Conservation (phyloP, 2,329 filamentous ascomycete genomes). For the Calonectria montana region DNA sequence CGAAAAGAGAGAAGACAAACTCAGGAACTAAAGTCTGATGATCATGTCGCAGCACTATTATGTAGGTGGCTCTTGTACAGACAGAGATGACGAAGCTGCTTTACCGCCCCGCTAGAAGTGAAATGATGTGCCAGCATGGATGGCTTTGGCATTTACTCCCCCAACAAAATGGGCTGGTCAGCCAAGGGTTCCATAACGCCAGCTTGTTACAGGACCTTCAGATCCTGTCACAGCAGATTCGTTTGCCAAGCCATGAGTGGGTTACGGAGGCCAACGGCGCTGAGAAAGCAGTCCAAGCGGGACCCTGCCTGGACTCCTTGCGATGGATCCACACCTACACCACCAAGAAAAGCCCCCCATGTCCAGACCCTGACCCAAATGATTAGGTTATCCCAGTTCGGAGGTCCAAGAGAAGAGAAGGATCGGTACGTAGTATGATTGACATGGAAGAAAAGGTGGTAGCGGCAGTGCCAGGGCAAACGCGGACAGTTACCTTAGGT, state of each 20-base stretch:
- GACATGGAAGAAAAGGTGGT: background rate
- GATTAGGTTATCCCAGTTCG: conserved; percentile 15
- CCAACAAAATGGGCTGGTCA: background rate
- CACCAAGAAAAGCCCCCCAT: background rate
- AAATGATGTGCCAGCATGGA: conserved; percentile 15
- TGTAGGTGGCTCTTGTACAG: background rate
- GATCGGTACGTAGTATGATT: conserved; percentile 9
- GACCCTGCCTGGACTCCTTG: background rate
- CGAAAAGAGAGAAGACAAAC: background rate
- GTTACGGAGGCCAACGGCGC: background rate
- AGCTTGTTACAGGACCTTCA: background rate
- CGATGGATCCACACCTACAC: conserved; percentile 9
- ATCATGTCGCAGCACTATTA: background rate
- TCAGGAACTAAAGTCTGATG: background rate
- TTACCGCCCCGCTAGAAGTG: background rate
- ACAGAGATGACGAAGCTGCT: background rate
- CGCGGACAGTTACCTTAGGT: background rate
- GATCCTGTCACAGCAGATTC: background rate
- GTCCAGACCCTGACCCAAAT: background rate
- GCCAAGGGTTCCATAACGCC: background rate
- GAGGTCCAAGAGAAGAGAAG: background rate
- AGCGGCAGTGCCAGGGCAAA: background rate
- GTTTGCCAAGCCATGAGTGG: background rate
- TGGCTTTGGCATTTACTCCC: background rate
- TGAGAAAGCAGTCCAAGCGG: background rate